Evolutionary conservation across 2,329 filamentous ascomycete species (phyloP).

Genomic region (Fonsecaea pedrosoi): DNA sequence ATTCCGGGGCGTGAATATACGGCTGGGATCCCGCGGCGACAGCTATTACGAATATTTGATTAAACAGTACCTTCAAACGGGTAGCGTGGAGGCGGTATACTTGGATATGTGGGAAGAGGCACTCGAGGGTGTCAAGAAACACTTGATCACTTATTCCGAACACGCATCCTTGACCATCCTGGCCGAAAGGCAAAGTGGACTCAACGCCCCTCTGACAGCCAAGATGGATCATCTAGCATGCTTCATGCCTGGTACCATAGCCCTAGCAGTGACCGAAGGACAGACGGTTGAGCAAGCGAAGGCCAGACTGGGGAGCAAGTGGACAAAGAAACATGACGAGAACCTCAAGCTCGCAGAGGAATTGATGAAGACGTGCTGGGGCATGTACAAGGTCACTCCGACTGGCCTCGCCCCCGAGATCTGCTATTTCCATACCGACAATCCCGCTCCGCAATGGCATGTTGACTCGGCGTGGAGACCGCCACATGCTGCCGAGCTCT

Average conservation of each 20-base stretch:
- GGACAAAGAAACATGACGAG: conserved; percentile 80
- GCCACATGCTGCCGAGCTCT: conserved; percentile 55
- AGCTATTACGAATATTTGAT: conserved; percentile 99
- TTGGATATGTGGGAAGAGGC: conserved; percentile 91
- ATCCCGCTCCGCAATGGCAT: conserved; percentile 62
- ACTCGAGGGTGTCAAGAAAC: conserved; percentile 82
- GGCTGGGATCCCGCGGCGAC: conserved; percentile 90
- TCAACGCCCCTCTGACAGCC: conserved; percentile 70
- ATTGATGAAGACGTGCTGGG: conserved; percentile 96
- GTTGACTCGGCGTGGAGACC: conserved; percentile 56
- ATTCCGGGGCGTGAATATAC: conserved; percentile 85
- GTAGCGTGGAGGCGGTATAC: conserved; percentile 83
- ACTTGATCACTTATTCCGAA: conserved; percentile 87
- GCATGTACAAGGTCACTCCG: conserved; percentile 88
- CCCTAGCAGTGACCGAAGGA: conserved; percentile 82
- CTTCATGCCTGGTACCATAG: conserved; percentile 96
- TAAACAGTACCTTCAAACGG: conserved; percentile 97
- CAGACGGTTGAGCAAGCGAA: conserved; percentile 75
- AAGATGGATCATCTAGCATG: conserved; percentile 99
- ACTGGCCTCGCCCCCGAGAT: conserved; percentile 96
- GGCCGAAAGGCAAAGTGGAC: conserved; percentile 79
- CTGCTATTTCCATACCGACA: conserved; percentile 80
- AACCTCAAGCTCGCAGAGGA: conserved; percentile 88
- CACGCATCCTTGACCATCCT: conserved; percentile 84
- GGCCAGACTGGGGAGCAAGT: conserved; percentile 53